phyloP scores from a whole-genome alignment of 768 basidiomycete species.

The Termitomyces sp. region DNA sequence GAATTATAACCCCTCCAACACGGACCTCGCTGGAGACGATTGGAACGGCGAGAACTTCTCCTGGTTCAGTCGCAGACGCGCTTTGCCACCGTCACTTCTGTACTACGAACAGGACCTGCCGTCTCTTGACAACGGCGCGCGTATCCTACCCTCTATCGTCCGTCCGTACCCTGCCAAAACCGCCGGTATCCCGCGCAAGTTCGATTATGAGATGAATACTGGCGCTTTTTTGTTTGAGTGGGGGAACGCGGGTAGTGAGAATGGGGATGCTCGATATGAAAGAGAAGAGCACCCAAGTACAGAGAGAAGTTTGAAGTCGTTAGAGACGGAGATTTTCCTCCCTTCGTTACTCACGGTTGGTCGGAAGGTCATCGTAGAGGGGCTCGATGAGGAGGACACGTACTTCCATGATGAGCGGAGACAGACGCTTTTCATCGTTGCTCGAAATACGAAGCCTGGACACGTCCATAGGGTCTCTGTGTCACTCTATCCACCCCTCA shows the following conservation, averaged over 20 bases:
- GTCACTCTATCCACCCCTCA: constrained; percentile 48
- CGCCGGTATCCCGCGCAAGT: constrained; percentile 73
- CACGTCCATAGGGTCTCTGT: constrained; percentile 48
- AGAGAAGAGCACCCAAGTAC: neutral
- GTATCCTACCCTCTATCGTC: constrained; percentile 75
- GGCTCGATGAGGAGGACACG: constrained; percentile 44
- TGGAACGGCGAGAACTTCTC: constrained; percentile 99
- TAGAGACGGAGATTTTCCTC: constrained; percentile 81
- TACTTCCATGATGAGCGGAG: constrained; percentile 56
- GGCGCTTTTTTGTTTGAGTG: constrained; percentile 65
- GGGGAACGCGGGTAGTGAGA: constrained; percentile 33
- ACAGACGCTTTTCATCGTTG: constrained; percentile 74
- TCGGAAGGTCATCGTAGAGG: constrained; percentile 52
- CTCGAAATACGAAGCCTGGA: constrained; percentile 36
- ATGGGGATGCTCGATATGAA: neutral
- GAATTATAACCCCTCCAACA: constrained; percentile 92
- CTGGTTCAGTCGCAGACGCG: constrained; percentile 74
- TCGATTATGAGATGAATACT: constrained; percentile 75
- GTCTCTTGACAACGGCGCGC: constrained; percentile 78
- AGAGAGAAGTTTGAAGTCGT: constrained; percentile 20
- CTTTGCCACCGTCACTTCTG: constrained; percentile 48
- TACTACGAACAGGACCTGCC: constrained; percentile 55
- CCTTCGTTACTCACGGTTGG: constrained; percentile 58
- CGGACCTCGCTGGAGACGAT: constrained; percentile 71
- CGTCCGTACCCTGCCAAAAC: constrained; percentile 91